Conservation (phyloP, 371 early-diverging fungal species). For the Dichotomocladium elegans region DNA sequence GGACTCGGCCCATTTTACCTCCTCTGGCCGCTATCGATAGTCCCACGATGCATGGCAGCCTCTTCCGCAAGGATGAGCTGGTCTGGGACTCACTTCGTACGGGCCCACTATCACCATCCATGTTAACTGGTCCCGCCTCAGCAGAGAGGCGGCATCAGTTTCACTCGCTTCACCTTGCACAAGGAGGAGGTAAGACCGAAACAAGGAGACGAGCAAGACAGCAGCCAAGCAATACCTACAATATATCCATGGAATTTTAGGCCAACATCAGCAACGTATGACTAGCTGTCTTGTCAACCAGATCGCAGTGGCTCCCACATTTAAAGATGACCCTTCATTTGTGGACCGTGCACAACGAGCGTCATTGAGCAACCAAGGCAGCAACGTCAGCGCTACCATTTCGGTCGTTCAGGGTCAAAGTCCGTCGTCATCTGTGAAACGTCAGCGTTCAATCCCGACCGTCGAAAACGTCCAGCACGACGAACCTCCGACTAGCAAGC, state of each 20-base stretch:
- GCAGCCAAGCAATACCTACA: no score
- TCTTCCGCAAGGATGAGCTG: constrained; percentile 36
- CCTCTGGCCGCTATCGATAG: constrained; percentile 43
- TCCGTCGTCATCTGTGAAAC: constrained; percentile 8
- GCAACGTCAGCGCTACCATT: not conserved
- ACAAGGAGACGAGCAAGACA: no score
- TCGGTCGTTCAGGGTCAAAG: no score
- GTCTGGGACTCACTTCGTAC: constrained; percentile 66
- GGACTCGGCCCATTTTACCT: constrained; percentile 24
- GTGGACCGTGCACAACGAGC: not conserved
- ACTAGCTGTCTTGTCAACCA: no score
- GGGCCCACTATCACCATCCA: constrained; percentile 74
- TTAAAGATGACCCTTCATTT: no score
- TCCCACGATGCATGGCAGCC: constrained; percentile 25
- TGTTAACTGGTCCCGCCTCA: constrained; percentile 58
- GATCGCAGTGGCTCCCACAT: no score
- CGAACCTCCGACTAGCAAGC: not conserved
- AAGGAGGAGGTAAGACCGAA: no score
- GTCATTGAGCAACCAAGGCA: not conserved
- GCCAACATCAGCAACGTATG: no score
- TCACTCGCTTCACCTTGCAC: no score
- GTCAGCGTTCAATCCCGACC: not conserved
- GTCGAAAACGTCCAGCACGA: not conserved
- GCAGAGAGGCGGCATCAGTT: not conserved
- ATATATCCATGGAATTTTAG: no score